phyloP scores from a whole-genome alignment of 768 basidiomycete genomes.

The Mycena galericulata region DNA sequence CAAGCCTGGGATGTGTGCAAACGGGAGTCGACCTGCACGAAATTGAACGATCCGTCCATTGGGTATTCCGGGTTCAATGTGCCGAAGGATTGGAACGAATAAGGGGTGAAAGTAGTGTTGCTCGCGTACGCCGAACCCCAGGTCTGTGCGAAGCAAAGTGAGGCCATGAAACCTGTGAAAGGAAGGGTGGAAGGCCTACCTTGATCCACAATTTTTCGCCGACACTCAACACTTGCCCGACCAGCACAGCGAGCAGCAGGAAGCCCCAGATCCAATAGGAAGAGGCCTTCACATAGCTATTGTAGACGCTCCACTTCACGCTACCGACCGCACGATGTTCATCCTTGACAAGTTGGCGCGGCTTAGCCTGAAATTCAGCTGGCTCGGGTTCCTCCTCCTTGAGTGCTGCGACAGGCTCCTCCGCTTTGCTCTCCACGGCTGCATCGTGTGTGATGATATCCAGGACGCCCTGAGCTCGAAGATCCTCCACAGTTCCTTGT shows the following conservation, averaged over 20 bases:
- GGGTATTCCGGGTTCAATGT: too few species aligned
- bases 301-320: slow-evolving; percentile 82
- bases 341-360: slow-evolving; percentile 60
- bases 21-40: too few species aligned
- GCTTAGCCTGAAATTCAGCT: slow-evolving; percentile 68
- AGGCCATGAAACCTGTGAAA: too few species aligned
- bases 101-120: neutral
- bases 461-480: slow-evolving; percentile 70
- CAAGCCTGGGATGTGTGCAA: neutral
- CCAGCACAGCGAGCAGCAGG: neutral
- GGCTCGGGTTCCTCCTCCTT: slow-evolving; percentile 55
- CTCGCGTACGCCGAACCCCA: too few species aligned
- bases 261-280: slow-evolving; percentile 13
- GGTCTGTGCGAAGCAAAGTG: too few species aligned
- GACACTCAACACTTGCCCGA: neutral
- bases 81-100: too few species aligned
- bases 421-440: slow-evolving; percentile 60
- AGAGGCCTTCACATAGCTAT: slow-evolving; percentile 71
- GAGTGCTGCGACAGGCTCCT: too few species aligned
- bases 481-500: slow-evolving; percentile 75
- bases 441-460: slow-evolving; percentile 71
- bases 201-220: too few species aligned
- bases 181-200: too few species aligned
- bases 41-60: too few species aligned
- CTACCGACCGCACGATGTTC: slow-evolving; percentile 84